Evolutionary conservation across 441 rosid species (phyloP), one percentile per base, ranked within the genome.

Genomic region (Pelargonium fulgidum): DNA sequence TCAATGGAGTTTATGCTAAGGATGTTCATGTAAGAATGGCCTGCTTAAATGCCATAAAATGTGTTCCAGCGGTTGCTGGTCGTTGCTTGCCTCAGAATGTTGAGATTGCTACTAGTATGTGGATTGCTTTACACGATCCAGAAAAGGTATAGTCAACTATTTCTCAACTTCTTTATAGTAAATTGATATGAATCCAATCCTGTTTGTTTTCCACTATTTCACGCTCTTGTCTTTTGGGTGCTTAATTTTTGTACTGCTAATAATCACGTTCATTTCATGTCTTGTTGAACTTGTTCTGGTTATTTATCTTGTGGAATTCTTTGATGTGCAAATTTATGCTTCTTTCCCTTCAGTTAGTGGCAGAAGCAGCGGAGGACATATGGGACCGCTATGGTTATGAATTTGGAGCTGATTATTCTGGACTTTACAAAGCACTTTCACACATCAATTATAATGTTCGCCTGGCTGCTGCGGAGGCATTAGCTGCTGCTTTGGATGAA

Each of bases 401-500:
- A 29, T 79, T 91, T 68, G 98, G 98, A 58, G 87, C 90, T 11
- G 95, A 96, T 74, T 95, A 92, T 83, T 85, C 96, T 3, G 88
- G 89, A 81, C 84, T 93, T 70, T 93, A 85, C 74, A 89, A 84
- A 77, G 94, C 96, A 64, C 92, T 91, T 75, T 84, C 88, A 71
- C 88, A 83, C 75, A 68, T 81, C 68, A 87, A 93, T 80, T 87
- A 89, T 71, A 93, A 93, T 77, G 97, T 91, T 66, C 90, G 98
- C 14, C 70, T 85, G 79, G 92, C 98, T 76, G 91, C 96, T 61
- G 96, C 99, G 2, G 98, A 96, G 86, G 97, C 96, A 78, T 85
- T 96, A 75, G 97, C 98, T 79, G 86, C 95, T 82, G 98, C 97
- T 70, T 81, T 96, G 83, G 98, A 96, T 84, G 99, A 96, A 82